phyloP scores from a whole-genome alignment of 2,329 filamentous ascomycete species.

The Emericellopsis cladophorae region DNA sequence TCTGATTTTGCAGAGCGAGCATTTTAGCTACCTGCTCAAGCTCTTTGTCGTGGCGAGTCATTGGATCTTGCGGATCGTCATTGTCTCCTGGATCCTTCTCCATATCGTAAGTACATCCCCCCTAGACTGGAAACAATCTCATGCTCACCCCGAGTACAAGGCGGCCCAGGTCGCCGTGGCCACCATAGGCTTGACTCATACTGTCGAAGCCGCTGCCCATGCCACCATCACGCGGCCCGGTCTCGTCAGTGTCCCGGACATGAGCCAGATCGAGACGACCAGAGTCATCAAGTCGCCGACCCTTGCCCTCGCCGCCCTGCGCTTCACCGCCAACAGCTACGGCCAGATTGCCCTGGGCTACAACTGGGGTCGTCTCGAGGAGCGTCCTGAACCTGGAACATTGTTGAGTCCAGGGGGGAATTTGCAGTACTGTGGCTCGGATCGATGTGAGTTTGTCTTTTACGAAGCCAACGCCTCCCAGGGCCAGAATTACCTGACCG shows the following conservation, averaged over 20 bases:
- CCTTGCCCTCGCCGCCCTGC: slow-evolving; percentile 15
- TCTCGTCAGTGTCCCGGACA: slow-evolving; percentile 20
- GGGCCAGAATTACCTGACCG: slow-evolving; percentile 7
- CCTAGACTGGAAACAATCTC: too few species aligned
- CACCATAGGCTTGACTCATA: slow-evolving; percentile 26
- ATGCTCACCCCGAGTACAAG: slow-evolving; percentile 9
- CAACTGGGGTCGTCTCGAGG: slow-evolving; percentile 5
- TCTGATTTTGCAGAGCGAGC: slow-evolving; percentile 10
- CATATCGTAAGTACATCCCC: slow-evolving; percentile 16
- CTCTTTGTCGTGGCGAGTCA: slow-evolving; percentile 13
- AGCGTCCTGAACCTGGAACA: slow-evolving; percentile 14
- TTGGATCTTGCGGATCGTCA: slow-evolving; percentile 12
- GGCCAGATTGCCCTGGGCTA: slow-evolving; percentile 22
- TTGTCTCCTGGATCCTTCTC: slow-evolving; percentile 15
- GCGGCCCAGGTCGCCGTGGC: slow-evolving; percentile 28
- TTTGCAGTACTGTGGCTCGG: slow-evolving; percentile 16
- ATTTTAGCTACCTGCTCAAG: slow-evolving; percentile 13
- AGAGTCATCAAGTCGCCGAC: slow-evolving; percentile 12
- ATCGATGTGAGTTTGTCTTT: slow-evolving; percentile 21
- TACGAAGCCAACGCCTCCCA: slow-evolving; percentile 13
- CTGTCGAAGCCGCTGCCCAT: slow-evolving; percentile 22
- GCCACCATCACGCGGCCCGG: slow-evolving; percentile 18
- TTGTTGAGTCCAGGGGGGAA: slow-evolving; percentile 16
- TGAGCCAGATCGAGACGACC: slow-evolving; percentile 19
- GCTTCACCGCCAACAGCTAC: slow-evolving; percentile 31